These are phyloP conservation scores for Ustilago crameri DNA, from an alignment of 1,284 basidiomycete genomes.

Conservation along the genomic window DNA sequence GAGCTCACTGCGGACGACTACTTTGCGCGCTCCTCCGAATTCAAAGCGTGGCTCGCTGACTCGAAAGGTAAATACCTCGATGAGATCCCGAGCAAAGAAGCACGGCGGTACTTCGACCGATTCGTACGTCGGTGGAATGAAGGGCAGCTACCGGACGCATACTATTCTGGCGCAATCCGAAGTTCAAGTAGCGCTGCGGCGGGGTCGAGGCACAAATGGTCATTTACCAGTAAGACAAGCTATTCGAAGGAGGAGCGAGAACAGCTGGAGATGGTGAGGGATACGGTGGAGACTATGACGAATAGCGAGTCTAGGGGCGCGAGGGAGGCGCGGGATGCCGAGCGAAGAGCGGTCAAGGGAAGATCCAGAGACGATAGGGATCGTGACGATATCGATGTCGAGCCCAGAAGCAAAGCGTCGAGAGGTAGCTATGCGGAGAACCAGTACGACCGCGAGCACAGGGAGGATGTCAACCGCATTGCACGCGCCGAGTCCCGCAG, in stretches of 20 bases:
- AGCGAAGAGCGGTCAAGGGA: conserved; percentile 11
- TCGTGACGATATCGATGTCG: conserved; percentile 16
- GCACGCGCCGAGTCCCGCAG: conserved; percentile 4
- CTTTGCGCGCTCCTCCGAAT: conserved; percentile 42
- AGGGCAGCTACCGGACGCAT: conserved; percentile 21
- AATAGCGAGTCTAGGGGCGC: conserved; percentile 42
- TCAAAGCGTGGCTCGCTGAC: conserved; percentile 53
- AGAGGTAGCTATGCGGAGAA: conserved; percentile 4
- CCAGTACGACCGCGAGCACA: conserved; percentile 22
- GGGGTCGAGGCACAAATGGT: conserved; percentile 36
- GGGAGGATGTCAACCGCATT: conserved; percentile 7
- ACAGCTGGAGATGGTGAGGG: conserved; percentile 28
- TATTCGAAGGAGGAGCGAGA: conserved; percentile 30
- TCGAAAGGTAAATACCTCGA: conserved; percentile 43
- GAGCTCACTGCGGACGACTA: conserved; percentile 37
- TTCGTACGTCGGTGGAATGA: conserved; percentile 52
- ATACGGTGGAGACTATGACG: conserved; percentile 50
- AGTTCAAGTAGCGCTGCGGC: conserved; percentile 4
- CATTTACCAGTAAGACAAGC: conserved; percentile 13
- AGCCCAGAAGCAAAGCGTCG: not conserved
- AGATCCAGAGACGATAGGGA: not conserved
- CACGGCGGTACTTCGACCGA: conserved; percentile 48
- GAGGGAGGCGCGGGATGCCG: conserved; percentile 40
- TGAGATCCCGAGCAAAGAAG: conserved; percentile 43
- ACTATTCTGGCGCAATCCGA: conserved; percentile 22